Conservation (phyloP, 2,329 filamentous ascomycete genomes). For the Hymenoscyphus fructigenus region DNA sequence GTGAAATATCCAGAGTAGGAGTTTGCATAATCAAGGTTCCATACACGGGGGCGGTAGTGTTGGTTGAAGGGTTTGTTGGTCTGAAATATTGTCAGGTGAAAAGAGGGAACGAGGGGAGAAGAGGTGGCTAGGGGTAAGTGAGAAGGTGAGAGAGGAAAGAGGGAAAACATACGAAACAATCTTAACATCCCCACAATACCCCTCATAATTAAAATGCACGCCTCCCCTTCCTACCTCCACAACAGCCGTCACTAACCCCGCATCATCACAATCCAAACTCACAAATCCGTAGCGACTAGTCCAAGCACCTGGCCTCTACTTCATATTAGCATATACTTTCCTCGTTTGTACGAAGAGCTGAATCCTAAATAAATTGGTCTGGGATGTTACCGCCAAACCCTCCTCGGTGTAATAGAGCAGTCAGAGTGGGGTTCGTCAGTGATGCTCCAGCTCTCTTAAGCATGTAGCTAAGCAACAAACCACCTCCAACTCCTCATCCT, state of each 20-base stretch:
- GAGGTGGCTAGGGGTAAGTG: too few relatives aligned
- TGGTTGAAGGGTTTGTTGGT: too few relatives aligned
- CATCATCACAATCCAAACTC: slow-evolving; percentile 7
- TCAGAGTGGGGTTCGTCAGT: too few relatives aligned
- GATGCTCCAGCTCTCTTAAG: too few relatives aligned
- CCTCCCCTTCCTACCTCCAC: background rate
- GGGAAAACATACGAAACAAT: too few relatives aligned
- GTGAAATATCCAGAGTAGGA: background rate
- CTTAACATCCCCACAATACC: background rate
- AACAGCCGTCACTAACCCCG: slow-evolving; percentile 1
- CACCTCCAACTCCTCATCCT: too few relatives aligned
- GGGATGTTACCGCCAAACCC: too few relatives aligned
- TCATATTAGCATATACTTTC: too few relatives aligned
- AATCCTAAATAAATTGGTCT: too few relatives aligned
- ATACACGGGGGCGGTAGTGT: background rate
- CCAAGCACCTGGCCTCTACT: slow-evolving; percentile 1
- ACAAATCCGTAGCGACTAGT: background rate
- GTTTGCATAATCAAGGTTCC: background rate
- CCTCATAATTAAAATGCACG: slow-evolving; percentile 1
- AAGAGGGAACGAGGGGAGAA: background rate
- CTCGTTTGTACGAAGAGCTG: too few relatives aligned
- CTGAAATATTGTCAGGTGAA: background rate
- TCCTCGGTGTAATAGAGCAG: too few relatives aligned
- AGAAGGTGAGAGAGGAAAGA: background rate
- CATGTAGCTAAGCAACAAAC: too few relatives aligned